These are phyloP conservation scores for Salvia hispanica DNA, from an alignment of 257 asterid genomes.

Conservation along the genomic window DNA sequence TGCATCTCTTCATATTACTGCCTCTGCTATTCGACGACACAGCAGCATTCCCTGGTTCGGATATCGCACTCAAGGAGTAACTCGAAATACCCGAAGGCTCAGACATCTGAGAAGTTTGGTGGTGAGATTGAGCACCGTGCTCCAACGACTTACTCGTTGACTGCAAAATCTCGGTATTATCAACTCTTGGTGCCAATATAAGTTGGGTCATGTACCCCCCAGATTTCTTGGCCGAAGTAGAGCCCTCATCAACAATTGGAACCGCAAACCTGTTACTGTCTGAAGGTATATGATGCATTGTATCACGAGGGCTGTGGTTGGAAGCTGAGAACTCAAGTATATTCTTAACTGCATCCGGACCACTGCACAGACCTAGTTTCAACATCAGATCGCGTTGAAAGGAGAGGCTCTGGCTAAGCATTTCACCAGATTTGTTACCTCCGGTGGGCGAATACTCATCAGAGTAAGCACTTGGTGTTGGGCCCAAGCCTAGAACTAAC, in stretches of 20 bases:
- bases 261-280: conserved; percentile 38
- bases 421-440: conserved; percentile 40
- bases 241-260: conserved; percentile 83
- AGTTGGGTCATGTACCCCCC: conserved; percentile 87
- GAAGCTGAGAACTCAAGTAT: conserved; percentile 54
- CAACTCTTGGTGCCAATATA: conserved; percentile 65
- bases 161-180: conserved; percentile 27
- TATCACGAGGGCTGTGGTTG: conserved; percentile 38
- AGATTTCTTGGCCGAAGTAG: conserved; percentile 90
- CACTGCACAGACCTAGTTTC: conserved; percentile 67
- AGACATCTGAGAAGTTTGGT: conserved; percentile 54
- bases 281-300: conserved; percentile 40
- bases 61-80: conserved; percentile 61
- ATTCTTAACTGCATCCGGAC: conserved; percentile 48
- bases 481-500: conserved; percentile 92
- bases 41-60: conserved; percentile 53
- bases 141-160: conserved; percentile 33
- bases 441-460: conserved; percentile 43
- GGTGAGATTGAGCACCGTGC: conserved; percentile 40
- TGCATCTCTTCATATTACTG: conserved; percentile 61
- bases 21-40: conserved; percentile 50
- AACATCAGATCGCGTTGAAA: conserved; percentile 57
- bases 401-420: conserved; percentile 40
- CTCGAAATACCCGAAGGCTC: conserved; percentile 65
- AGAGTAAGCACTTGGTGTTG: conserved; percentile 65